Evolutionary conservation across 257 asterid species (phyloP).

Genomic region (Solanum clarkiae): DNA sequence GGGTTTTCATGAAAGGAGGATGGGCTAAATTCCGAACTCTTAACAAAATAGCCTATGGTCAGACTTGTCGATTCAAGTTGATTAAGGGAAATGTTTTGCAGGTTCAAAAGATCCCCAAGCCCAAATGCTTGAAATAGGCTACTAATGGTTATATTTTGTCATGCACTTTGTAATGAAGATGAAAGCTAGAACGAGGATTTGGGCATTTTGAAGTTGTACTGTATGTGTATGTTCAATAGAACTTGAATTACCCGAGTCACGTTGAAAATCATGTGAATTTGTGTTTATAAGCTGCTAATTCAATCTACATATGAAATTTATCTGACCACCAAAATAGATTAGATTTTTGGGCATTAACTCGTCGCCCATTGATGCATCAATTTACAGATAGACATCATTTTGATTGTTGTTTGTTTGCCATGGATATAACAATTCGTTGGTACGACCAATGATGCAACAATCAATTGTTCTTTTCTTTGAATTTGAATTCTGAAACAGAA

Average conservation of each 20-base stretch:
- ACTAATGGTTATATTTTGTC: not conserved
- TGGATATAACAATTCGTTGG: too few species aligned
- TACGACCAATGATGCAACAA: too few species aligned
- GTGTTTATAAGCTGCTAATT: too few species aligned
- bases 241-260: not conserved
- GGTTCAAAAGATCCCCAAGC: not conserved
- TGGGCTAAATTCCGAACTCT: not conserved
- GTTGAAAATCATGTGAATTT: not conserved
- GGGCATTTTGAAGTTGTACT: not conserved
- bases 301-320: too few species aligned
- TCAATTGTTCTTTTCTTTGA: too few species aligned
- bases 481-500: too few species aligned
- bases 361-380: not conserved
- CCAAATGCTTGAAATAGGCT: not conserved
- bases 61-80: not conserved
- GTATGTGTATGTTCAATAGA: not conserved
- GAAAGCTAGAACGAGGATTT: not conserved
- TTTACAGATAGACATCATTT: too few species aligned
- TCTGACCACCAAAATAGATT: too few species aligned
- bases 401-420: too few species aligned
- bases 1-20: not conserved
- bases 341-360: too few species aligned
- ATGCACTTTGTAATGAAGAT: not conserved
- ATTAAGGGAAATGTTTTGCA: not conserved
- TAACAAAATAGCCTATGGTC: not conserved